Evolutionary conservation across 1,139 yeast species (phyloP), one percentile per base, ranked within the genome.

Genomic region (Yamadazyma atmosphaerica): DNA sequence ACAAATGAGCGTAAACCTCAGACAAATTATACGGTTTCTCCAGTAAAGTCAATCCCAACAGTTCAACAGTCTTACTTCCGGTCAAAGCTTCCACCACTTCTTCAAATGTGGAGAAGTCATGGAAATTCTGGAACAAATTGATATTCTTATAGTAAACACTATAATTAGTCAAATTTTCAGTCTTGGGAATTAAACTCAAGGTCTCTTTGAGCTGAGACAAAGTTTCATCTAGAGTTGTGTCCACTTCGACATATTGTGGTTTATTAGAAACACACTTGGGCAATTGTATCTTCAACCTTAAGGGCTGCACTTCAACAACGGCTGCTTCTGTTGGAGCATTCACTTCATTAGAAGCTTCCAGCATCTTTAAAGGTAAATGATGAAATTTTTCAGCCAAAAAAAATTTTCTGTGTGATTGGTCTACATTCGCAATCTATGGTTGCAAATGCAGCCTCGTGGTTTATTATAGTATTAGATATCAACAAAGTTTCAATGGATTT

Each of bases 101-200:
- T 17, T 53, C 59, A 39, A 66, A 61, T 13, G 68, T 52, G 21
- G 58, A 39, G 32, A 67, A 57, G 22, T 66, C 74, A 39, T 70
- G 69, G 40, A 61, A 61, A 2, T 41, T 33, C 16, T 56, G 56
- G 16, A 59, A 60, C 16, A 80, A 51, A 36, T 61, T 51, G 30
- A 56, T 42, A 13, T 68, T 74, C n/a, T 66, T 58, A 39, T 59
- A 56, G 37, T 51, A 56, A 22, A 86, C 64, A 6, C 72, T 63
- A 55, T 79, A 87, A 51, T 79, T 76, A 27, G 94, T 83, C 52
- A 75, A 72, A 41, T 79, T 82, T 50, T 74, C 73, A 32, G 83
- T 74, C 22, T 70, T 68, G 11, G 83, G 79, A 25, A 79, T 60
- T 19, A 79, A 65, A 22, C 74, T 65, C 40, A 87, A 63, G 17